phyloP scores from a whole-genome alignment of 306 rosid genomes.

The Astragalus membranaceus region DNA sequence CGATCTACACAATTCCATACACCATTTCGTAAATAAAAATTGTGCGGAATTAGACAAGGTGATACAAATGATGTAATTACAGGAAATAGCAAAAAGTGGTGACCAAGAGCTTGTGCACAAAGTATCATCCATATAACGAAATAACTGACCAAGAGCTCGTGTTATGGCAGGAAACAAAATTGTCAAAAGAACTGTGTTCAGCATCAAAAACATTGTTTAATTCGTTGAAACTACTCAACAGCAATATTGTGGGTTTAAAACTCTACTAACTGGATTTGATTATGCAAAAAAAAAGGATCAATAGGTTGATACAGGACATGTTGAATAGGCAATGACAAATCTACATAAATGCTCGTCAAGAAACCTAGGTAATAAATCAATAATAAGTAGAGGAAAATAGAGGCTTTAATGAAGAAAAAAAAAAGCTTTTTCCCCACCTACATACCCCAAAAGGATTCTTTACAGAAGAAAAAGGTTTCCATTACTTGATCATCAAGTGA shows the following conservation, averaged over 20 bases:
- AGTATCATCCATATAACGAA: background rate
- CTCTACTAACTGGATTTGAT: background rate
- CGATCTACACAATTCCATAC: slow-evolving; percentile 40
- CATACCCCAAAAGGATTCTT: background rate
- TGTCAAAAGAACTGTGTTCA: background rate
- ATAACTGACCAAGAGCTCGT: background rate
- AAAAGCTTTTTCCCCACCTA: background rate
- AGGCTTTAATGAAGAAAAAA: background rate
- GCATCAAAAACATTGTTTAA: background rate
- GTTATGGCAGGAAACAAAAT: background rate
- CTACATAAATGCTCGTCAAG: background rate
- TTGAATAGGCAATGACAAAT: background rate
- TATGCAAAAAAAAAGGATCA: background rate
- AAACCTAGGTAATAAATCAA: background rate
- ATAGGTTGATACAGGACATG: background rate
- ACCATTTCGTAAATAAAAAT: background rate
- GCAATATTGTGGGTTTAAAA: background rate
- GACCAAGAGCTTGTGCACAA: background rate
- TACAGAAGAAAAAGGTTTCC: background rate
- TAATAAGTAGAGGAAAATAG: background rate
- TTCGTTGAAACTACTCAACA: background rate
- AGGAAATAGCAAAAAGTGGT: background rate
- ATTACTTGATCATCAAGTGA: background rate
- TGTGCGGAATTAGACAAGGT: background rate
- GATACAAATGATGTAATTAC: background rate